A percentile compares a stretch with the other conserved stretches of the same genome.
Evolutionary conservation across 2,329 filamentous ascomycete genomes (phyloP).

Genomic region (Phoma herbarum): DNA sequence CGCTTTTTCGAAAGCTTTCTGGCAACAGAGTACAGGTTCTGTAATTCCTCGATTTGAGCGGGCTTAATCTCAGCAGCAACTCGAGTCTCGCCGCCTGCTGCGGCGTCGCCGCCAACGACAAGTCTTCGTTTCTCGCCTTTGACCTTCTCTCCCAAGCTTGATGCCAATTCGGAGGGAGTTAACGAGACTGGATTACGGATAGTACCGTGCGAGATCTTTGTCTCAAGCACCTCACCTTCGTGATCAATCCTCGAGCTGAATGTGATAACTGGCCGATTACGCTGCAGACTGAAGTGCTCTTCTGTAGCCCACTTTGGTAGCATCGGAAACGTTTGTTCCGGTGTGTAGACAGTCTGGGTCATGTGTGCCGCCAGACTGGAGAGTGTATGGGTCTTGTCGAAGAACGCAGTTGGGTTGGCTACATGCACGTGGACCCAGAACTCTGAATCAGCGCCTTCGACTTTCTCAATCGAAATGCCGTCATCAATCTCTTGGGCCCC

Average conservation of each 20-base stretch:
- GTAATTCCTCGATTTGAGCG: constrained; percentile 45
- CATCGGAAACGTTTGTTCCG: constrained; percentile 66
- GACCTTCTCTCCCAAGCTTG: constrained; percentile 48
- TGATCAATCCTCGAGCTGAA: constrained; percentile 66
- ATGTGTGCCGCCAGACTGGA: constrained; percentile 69
- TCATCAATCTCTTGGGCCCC: constrained; percentile 79
- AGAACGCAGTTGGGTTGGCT: constrained; percentile 78
- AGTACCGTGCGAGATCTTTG: constrained; percentile 62
- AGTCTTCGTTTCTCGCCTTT: constrained; percentile 27
- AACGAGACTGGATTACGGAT: constrained; percentile 64
- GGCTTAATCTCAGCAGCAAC: constrained; percentile 28
- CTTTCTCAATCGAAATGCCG: constrained; percentile 74
- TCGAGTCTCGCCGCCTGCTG: constrained; percentile 2
- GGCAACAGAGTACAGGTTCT: constrained; percentile 48
- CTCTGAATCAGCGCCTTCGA: constrained; percentile 59
- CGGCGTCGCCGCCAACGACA: constrained; percentile 39
- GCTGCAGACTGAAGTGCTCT: constrained; percentile 63
- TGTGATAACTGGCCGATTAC: constrained; percentile 65
- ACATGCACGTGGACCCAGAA: constrained; percentile 82
- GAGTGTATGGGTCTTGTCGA: constrained; percentile 66
- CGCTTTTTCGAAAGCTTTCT: constrained; percentile 44
- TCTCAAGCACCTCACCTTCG: constrained; percentile 63
- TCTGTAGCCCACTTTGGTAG: constrained; percentile 60
- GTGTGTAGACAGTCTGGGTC: constrained; percentile 65
- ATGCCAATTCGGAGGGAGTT: constrained; percentile 54